Conservation (phyloP, 225 moss, liverwort and hornwort genomes). For the Polytrichum commune region DNA sequence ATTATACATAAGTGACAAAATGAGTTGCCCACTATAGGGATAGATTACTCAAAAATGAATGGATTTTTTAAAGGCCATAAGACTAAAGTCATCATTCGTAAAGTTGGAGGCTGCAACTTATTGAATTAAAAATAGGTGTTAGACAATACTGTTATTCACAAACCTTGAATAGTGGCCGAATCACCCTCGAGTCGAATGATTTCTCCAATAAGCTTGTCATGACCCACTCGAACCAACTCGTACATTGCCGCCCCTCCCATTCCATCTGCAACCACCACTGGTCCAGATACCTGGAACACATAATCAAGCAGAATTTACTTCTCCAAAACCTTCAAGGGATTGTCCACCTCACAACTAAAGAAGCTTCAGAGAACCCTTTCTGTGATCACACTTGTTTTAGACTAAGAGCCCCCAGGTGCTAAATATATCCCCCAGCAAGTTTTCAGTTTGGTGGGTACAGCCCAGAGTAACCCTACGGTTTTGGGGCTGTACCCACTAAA, state of each 20-base stretch:
- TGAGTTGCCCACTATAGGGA: too few species aligned
- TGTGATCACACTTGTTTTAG: too few species aligned
- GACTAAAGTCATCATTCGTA: too few species aligned
- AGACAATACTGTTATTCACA: background rate
- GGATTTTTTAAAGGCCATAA: too few species aligned
- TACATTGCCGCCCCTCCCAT: slow-evolving; percentile 97
- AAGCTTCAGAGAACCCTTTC: background rate
- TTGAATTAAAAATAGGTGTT: too few species aligned
- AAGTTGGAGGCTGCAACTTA: too few species aligned
- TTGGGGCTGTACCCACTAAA: background rate
- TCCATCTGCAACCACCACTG: slow-evolving; percentile 86
- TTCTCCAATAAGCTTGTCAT: slow-evolving; percentile 87
- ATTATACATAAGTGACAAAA: too few species aligned
- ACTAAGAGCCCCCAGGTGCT: too few species aligned
- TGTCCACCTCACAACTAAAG: background rate
- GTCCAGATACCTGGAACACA: slow-evolving; percentile 69
- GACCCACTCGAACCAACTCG: slow-evolving; percentile 94
- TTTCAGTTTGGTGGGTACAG: too few species aligned
- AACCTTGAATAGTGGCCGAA: slow-evolving; percentile 95
- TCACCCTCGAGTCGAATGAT: slow-evolving; percentile 95
- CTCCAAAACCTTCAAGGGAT: background rate
- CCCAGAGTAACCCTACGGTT: too few species aligned
- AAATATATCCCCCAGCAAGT: too few species aligned
- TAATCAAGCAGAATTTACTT: background rate
- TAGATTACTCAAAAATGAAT: too few species aligned